A percentile compares a stretch with the other conserved stretches of the same genome.
Conservation (phyloP, 345 rosid species). For the Mangifera indica region DNA sequence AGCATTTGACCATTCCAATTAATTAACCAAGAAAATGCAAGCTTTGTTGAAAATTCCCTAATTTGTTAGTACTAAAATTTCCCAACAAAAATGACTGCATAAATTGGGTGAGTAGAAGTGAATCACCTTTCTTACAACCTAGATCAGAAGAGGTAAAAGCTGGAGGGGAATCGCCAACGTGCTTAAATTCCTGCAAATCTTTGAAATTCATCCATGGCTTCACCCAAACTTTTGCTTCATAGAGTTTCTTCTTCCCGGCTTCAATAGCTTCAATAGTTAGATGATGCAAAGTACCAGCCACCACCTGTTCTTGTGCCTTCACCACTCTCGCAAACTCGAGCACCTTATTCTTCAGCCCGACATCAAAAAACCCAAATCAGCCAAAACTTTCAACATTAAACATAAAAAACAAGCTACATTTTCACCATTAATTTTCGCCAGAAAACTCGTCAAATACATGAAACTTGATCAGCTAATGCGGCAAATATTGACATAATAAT, state of each 20-base stretch:
- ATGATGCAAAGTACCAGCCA: constrained; percentile 81
- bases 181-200: constrained; percentile 89
- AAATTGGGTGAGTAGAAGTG: background rate
- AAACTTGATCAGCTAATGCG: no score
- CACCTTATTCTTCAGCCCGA: constrained; percentile 55
- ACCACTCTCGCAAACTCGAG: constrained; percentile 85
- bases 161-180: constrained; percentile 50
- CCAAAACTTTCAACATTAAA: no score
- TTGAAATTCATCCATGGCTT: constrained; percentile 88
- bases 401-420: background rate
- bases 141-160: constrained; percentile 71
- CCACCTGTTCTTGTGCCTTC: constrained; percentile 86
- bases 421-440: no score
- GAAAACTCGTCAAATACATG: no score
- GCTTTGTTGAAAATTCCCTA: no score
- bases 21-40: no score
- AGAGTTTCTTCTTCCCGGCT: constrained; percentile 83
- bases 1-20: no score
- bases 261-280: constrained; percentile 80
- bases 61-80: no score
- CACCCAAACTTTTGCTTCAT: constrained; percentile 91
- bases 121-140: constrained; percentile 67
- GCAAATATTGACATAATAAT: no score
- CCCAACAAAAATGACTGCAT: no score
- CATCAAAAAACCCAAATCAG: background rate